Base-by-base conservation (phyloP, 2,329 filamentous ascomycete species). In the Arthrinium phaeospermum region DNA sequence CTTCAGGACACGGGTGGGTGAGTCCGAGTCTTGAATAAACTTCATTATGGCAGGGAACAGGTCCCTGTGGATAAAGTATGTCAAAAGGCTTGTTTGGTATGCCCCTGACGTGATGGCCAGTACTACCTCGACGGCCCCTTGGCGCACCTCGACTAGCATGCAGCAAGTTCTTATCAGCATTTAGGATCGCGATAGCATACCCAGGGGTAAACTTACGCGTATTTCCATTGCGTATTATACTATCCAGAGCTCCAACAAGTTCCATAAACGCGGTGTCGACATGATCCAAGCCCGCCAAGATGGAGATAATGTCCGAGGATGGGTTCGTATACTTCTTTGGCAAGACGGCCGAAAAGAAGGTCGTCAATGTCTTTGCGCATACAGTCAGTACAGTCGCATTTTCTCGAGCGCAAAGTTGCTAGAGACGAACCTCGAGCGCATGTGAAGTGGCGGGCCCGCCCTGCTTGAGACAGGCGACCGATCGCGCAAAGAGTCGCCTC, bases 21-120 rank as follows among this genome's bases (percentile, higher is more conserved):
- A 87, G 73, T 94, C 91, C 64, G 91, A 89, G 76, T 97, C 94
- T 84, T 96, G 93, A 73, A 97, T 90, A 80, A 95, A 93, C 93
- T 97, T 98, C 91, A 98, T 98, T 71, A 98, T 88, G 12, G 95
- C 92, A 27, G 96, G 96, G 79, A 99, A 99, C 47, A 98, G 87
- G 80, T 99, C 96, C 76, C 94, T 89, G 79, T 98, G 95, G 53
- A 96, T 96, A 79, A 99, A 94, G 82, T 98, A 99, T 1, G 95
- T 97, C 71, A 98, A 88, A 30, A 99, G 87, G 68, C 94, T 96
- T 4, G 96, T 98, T 83, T 97, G 95, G 81, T 98, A 98, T 72
- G 95, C 95, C n/a, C 96, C 95, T 13, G 95, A 94, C 8, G 94
- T 93, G 71, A 98, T 91, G 19, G 95, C 92, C 72, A 98, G 88